Evolutionary conservation across 2,329 filamentous ascomycete species (phyloP).

Genomic region (Diplodia sapinea): DNA sequence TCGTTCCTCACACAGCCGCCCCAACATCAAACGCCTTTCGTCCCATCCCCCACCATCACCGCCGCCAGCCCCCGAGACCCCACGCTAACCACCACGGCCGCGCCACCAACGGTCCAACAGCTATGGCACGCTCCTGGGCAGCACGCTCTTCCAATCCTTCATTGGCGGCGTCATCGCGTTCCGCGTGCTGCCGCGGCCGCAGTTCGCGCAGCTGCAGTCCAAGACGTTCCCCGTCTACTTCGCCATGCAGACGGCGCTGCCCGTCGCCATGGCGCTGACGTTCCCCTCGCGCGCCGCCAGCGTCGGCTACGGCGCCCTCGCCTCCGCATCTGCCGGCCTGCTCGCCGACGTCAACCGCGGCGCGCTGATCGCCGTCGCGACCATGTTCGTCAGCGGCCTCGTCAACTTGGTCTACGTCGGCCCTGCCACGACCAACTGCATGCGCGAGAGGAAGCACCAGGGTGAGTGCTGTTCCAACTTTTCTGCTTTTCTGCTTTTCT

Average conservation of each 20-base stretch:
- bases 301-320: slow-evolving; percentile 18
- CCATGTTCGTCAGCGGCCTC: slow-evolving; percentile 73
- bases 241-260: slow-evolving; percentile 76
- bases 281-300: slow-evolving; percentile 60
- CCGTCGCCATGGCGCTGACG: slow-evolving; percentile 75
- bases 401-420: slow-evolving; percentile 74
- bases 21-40: neutral
- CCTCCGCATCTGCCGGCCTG: neutral
- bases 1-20: slow-evolving; percentile 30
- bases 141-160: slow-evolving; percentile 88
- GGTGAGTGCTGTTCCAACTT: slow-evolving; percentile 7
- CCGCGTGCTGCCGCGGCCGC: slow-evolving; percentile 74
- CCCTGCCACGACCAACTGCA: slow-evolving; percentile 75
- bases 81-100: slow-evolving; percentile 27
- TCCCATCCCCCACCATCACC: slow-evolving; percentile 31
- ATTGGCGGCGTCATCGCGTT: slow-evolving; percentile 75
- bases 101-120: slow-evolving; percentile 51
- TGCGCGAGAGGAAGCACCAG: slow-evolving; percentile 78
- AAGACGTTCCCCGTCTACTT: slow-evolving; percentile 90
- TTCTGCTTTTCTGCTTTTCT: neutral
- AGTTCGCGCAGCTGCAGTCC: slow-evolving; percentile 81
- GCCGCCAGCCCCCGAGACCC: slow-evolving; percentile 4
- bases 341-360: slow-evolving; percentile 35
- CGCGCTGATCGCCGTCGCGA: slow-evolving; percentile 64
- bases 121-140: slow-evolving; percentile 86